Base-by-base conservation (phyloP, 1,284 basidiomycete genomes). In the Bjerkandera adusta region DNA sequence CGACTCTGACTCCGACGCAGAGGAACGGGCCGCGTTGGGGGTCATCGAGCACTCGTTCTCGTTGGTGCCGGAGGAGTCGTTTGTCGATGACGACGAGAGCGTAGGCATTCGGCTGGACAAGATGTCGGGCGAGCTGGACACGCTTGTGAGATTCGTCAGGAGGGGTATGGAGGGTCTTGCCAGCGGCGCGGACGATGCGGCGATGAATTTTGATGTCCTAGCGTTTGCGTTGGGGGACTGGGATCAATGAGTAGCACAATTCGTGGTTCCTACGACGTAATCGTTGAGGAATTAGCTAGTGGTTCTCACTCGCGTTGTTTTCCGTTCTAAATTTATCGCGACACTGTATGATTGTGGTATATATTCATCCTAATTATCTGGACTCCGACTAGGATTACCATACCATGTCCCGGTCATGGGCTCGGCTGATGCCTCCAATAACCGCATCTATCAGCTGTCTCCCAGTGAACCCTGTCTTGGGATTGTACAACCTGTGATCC, bases 171-270 rank as follows among this genome's bases (percentile, higher is more conserved):
- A 87, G 61, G 79, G 69, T 55, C 67, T 88, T 41, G 78, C 75
- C 24, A 73, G 72, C 46, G 77, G 76, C 3, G 64, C 67, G 27
- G 70, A 69, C 13, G 79, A 84, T 38, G 78, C 73, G 26, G 77
- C 78, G 8, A 64, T 78, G 22, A 70, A 81, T 0, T 92, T 90
- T 66, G 81, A 76, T 0, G 76, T 89, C 43, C 69, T 93, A 36
- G 82, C 83, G 3, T 91, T 92, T 63, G 72, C 78, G 27, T 68
- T 93, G 42, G 85, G 91, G 48, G 89, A 92, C 58, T 92, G 91
- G 90, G 85, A 86, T 66, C 55, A 12, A 27, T 40, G 27, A 32
- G 32, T 18, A 39, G 12, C 16, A 36, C 41, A 18, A 36, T 25
- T 13, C 20, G 10, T 25, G 11, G n/a, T n/a, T n/a, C n/a, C n/a